Conservation (phyloP, 441 rosid genomes). For the Raphanus hybrid region DNA sequence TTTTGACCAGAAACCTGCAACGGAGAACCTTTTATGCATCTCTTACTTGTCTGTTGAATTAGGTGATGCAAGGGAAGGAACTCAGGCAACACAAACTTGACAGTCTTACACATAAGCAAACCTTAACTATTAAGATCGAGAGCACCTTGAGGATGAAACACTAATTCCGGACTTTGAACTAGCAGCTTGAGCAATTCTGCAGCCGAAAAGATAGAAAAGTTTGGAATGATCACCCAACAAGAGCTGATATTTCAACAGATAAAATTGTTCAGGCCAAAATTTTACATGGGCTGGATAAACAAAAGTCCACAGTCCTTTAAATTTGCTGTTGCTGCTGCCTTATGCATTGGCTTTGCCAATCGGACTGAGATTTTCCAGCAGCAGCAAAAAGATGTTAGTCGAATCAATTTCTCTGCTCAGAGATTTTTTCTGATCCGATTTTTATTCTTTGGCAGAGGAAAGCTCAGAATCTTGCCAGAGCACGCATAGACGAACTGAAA, state of each 20-base stretch:
- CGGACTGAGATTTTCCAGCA: too few relatives aligned
- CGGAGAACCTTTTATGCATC: too few relatives aligned
- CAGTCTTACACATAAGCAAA: not conserved
- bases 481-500: not conserved
- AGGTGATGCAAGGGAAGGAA: too few relatives aligned
- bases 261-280: not conserved
- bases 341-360: not conserved
- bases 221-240: constrained; percentile 2
- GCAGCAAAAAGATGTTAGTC: not conserved
- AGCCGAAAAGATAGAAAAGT: not conserved
- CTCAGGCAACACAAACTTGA: not conserved
- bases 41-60: too few relatives aligned
- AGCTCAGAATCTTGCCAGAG: not conserved
- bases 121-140: not conserved
- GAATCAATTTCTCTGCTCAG: not conserved
- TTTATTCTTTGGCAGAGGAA: not conserved
- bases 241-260: not conserved
- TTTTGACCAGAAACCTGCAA: too few relatives aligned
- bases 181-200: not conserved
- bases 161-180: not conserved
- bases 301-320: not conserved
- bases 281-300: not conserved
- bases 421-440: not conserved
- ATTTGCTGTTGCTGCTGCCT: not conserved
- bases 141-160: not conserved